phyloP scores from a whole-genome alignment of 805 yeast genomes.

The Candida jianshihensis region DNA sequence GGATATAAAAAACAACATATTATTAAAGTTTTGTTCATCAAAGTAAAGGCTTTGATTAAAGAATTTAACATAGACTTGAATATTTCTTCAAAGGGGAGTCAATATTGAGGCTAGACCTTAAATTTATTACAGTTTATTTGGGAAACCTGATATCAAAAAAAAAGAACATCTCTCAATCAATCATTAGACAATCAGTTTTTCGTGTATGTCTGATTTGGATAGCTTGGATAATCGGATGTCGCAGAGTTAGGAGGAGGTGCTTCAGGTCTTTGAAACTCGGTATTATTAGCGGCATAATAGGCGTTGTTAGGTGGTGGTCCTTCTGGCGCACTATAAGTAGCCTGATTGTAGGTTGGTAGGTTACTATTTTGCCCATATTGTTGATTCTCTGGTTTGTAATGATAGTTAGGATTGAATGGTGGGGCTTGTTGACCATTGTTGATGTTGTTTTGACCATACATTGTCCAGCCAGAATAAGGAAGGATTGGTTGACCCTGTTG shows the following conservation, averaged over 20 bases:
- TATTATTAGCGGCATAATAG: not conserved
- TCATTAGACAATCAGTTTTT: not conserved
- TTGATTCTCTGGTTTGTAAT: not conserved
- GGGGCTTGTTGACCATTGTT: not conserved
- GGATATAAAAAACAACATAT: no score
- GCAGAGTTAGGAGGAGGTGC: slow-evolving; percentile 3
- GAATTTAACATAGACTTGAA: no score
- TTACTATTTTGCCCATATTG: not conserved
- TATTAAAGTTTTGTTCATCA: no score
- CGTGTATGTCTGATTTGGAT: slow-evolving; percentile 1
- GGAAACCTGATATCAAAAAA: not conserved
- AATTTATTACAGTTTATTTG: no score
- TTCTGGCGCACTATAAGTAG: not conserved
- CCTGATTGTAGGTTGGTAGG: slow-evolving; percentile 1
- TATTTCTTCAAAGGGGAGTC: no score
- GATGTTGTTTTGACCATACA: not conserved
- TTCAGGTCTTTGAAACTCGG: slow-evolving; percentile 2
- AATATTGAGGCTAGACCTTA: no score
- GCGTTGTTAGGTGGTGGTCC: not conserved
- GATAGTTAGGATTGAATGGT: not conserved
- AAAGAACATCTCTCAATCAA: not conserved
- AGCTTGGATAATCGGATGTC: not conserved
- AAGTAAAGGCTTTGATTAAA: no score
- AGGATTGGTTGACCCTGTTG: not conserved
- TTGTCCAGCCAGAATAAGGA: slow-evolving; percentile 2